A percentile compares a stretch with the other conserved stretches of the same genome.
Evolutionary conservation across 2,329 filamentous ascomycete genomes (phyloP).

Genomic region (Aspergillus tubingensis): DNA sequence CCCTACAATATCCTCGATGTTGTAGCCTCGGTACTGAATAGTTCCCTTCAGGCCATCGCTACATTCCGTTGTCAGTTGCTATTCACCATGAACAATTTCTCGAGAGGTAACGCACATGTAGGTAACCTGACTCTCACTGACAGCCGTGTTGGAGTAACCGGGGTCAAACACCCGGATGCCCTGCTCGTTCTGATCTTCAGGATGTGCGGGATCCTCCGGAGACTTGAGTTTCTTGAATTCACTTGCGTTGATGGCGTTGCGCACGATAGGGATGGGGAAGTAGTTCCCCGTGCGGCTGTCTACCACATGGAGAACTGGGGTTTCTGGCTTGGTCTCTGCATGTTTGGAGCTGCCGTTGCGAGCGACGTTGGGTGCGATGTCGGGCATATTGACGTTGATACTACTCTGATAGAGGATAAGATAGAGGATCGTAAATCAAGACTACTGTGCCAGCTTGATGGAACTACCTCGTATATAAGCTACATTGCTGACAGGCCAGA

Average conservation of each 20-base stretch:
- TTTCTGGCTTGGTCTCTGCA: neutral
- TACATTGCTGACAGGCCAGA: neutral
- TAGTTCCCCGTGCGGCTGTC: conserved; percentile 1
- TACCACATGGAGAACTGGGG: conserved; percentile 39
- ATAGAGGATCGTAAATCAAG: neutral
- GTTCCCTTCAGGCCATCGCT: conserved; percentile 2
- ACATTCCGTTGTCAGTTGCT: neutral
- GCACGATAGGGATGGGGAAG: conserved; percentile 1
- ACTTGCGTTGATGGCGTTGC: conserved; percentile 6
- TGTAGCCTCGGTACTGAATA: conserved; percentile 1
- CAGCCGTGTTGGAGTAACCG: conserved; percentile 1
- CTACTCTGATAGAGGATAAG: neutral
- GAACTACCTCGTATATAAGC: neutral
- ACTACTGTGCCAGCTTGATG: neutral
- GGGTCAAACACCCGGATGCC: conserved; percentile 2
- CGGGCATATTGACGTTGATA: neutral
- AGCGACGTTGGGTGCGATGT: neutral
- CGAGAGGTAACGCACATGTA: neutral
- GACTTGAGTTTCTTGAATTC: neutral
- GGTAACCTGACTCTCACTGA: neutral
- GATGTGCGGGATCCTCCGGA: neutral
- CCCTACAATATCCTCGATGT: neutral
- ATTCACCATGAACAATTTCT: neutral
- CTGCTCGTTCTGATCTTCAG: neutral
- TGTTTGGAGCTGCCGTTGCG: neutral